A percentile compares a stretch with the other conserved stretches of the same genome.
phyloP scores from a whole-genome alignment of 2,329 filamentous ascomycete species.

The Cercospora zeina region DNA sequence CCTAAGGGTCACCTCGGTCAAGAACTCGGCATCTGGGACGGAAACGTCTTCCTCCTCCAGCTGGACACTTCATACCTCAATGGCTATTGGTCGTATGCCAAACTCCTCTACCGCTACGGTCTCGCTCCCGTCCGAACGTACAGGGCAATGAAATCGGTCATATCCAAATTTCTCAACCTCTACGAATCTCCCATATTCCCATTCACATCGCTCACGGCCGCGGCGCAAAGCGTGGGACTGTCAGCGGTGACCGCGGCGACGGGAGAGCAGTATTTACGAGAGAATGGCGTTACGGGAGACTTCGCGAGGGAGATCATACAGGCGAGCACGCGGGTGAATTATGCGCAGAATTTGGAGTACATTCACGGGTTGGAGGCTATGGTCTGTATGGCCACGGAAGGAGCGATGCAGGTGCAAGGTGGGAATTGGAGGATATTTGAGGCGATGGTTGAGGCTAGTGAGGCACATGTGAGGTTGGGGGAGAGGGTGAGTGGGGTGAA shows the following conservation, averaged over 20 bases:
- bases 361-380: constrained; percentile 90
- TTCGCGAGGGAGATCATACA: constrained; percentile 85
- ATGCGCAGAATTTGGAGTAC: constrained; percentile 80
- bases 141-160: constrained; percentile 67
- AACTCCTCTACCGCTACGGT: constrained; percentile 84
- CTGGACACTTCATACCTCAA: constrained; percentile 55
- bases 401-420: constrained; percentile 70
- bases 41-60: constrained; percentile 66
- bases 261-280: constrained; percentile 69
- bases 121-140: constrained; percentile 72
- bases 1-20: constrained; percentile 52
- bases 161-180: constrained; percentile 73
- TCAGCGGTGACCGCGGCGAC: constrained; percentile 66
- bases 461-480: constrained; percentile 63
- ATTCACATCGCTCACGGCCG: constrained; percentile 72
- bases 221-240: constrained; percentile 67
- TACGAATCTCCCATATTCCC: constrained; percentile 84
- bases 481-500: constrained; percentile 65
- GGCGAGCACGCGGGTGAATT: constrained; percentile 89
- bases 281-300: constrained; percentile 64
- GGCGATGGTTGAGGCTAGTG: constrained; percentile 69
- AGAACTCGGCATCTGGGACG: constrained; percentile 82
- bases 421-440: constrained; percentile 96
- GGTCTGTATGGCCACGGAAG: constrained; percentile 83
- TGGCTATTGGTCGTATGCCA: constrained; percentile 77